These are phyloP conservation scores for Bryopsis sp. DNA, from an alignment of 139 green algal genomes.

Conservation along the genomic window DNA sequence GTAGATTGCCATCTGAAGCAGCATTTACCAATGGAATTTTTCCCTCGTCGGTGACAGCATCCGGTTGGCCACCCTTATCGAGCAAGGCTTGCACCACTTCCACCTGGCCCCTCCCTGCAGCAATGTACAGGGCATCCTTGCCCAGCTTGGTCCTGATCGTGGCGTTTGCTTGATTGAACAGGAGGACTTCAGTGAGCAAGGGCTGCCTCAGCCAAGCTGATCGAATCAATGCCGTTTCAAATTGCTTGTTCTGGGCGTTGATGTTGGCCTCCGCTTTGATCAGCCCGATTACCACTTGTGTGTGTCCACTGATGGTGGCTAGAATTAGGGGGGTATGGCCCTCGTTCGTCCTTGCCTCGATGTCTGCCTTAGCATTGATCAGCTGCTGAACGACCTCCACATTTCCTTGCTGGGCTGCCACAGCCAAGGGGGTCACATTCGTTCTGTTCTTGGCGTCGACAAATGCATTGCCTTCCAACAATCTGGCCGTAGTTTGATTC, in stretches of 20 bases:
- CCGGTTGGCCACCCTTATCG: background rate
- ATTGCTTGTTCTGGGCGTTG: background rate
- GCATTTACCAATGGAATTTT: background rate
- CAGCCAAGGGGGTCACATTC: background rate
- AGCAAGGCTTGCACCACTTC: background rate
- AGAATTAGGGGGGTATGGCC: background rate
- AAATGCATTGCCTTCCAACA: background rate
- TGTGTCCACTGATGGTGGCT: background rate
- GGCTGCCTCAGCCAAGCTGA: background rate
- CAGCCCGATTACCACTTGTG: background rate
- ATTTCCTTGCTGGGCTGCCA: constrained; percentile 5
- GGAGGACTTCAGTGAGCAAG: background rate
- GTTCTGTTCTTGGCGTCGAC: background rate
- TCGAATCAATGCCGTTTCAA: background rate
- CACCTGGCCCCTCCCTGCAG: background rate
- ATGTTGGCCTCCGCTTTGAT: background rate
- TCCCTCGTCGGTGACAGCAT: background rate
- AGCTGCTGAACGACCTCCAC: background rate
- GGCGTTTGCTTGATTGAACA: background rate
- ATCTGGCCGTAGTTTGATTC: background rate
- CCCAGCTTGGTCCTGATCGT: background rate
- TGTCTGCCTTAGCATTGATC: background rate
- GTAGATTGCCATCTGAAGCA: background rate
- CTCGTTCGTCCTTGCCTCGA: background rate
- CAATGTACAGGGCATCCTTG: background rate